Percentiles rank a stretch among this genome's conserved stretches.
Evolutionary conservation across 371 early-diverging fungal species (phyloP).

Genomic region (Mortierella sp.): DNA sequence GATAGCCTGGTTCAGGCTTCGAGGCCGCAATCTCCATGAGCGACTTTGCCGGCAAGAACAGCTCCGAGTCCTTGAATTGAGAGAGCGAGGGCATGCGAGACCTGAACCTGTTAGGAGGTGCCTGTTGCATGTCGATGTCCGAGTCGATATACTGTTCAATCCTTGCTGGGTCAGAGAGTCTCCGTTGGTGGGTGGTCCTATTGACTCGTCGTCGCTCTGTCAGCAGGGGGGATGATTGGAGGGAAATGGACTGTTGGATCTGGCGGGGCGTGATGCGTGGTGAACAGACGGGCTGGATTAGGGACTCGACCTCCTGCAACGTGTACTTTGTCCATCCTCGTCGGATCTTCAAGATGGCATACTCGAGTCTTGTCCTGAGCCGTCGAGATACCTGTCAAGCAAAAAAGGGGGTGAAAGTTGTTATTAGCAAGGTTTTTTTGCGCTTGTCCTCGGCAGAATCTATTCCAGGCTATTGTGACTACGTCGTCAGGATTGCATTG

Average conservation of each 20-base stretch:
- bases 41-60: constrained; percentile 51
- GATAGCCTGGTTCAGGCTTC: constrained; percentile 47
- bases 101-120: constrained; percentile 22
- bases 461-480: constrained; percentile 22
- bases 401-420: constrained; percentile 21
- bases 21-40: constrained; percentile 53
- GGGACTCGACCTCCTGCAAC: constrained; percentile 48
- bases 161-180: constrained; percentile 20
- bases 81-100: constrained; percentile 47
- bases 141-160: not conserved
- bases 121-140: constrained; percentile 15
- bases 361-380: constrained; percentile 46
- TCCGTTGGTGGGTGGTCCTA: not conserved
- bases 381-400: constrained; percentile 37
- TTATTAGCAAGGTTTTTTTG: not conserved
- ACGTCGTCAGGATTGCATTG: constrained; percentile 16
- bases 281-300: constrained; percentile 43
- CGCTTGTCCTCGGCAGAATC: not conserved
- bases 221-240: constrained; percentile 31
- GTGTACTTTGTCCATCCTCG: constrained; percentile 57
- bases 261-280: constrained; percentile 35
- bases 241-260: constrained; percentile 22
- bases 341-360: constrained; percentile 52
- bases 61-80: constrained; percentile 48
- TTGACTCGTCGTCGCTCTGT: constrained; percentile 16